These are phyloP conservation scores for Pachyrhizus erosus DNA, from an alignment of 306 rosid genomes.

Conservation along the genomic window DNA sequence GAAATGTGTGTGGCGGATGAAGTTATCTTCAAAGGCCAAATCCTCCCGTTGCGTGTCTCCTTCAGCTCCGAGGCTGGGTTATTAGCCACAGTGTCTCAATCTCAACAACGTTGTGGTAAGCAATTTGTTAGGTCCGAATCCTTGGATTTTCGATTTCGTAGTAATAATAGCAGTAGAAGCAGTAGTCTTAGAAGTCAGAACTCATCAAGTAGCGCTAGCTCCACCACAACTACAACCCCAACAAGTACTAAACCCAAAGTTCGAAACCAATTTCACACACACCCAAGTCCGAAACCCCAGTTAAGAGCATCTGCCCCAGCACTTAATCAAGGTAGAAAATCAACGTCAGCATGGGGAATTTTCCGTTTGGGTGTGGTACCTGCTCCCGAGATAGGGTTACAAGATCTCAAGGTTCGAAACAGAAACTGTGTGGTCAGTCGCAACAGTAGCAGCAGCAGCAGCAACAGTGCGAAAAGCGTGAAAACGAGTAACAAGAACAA, in stretches of 20 bases:
- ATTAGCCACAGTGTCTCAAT: neutral
- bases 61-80: constrained; percentile 59
- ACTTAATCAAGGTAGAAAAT: constrained; percentile 55
- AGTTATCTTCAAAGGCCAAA: constrained; percentile 77
- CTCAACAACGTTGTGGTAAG: neutral
- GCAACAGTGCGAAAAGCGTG: constrained; percentile 17
- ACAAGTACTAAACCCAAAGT: constrained; percentile 45
- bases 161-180: constrained; percentile 66
- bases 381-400: constrained; percentile 73
- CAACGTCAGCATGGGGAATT: constrained; percentile 76
- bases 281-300: constrained; percentile 88
- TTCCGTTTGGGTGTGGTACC: constrained; percentile 76
- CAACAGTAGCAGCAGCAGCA: constrained; percentile 54
- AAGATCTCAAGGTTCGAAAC: constrained; percentile 62
- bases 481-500: constrained; percentile 1
- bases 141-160: constrained; percentile 39
- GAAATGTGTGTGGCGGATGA: constrained; percentile 88
- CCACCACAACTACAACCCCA: constrained; percentile 26
- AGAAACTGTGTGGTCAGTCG: constrained; percentile 52
- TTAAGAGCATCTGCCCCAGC: constrained; percentile 43
- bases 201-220: constrained; percentile 56
- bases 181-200: constrained; percentile 65
- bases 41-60: constrained; percentile 70
- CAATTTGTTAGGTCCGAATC: constrained; percentile 45
- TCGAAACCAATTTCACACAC: constrained; percentile 68